phyloP scores from a whole-genome alignment of 495 filamentous ascomycete species.

The Lophiostoma macrostomum region DNA sequence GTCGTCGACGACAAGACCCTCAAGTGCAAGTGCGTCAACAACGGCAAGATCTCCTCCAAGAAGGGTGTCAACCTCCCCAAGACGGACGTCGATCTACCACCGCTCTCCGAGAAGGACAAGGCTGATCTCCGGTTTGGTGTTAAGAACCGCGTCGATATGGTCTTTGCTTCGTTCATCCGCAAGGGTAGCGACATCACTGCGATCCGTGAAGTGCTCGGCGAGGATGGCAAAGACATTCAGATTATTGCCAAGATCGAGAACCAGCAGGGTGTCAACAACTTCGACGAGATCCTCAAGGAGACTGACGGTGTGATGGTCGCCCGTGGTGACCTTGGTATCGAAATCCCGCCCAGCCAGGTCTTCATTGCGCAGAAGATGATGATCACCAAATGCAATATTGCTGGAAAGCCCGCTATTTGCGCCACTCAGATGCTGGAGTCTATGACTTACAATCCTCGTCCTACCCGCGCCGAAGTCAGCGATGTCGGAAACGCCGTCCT shows the following conservation, averaged over 20 bases:
- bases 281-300: conserved; percentile 91
- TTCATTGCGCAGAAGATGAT: conserved; percentile 99
- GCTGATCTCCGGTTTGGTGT: conserved; percentile 90
- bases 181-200: conserved; percentile 83
- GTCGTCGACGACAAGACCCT: conserved; percentile 86
- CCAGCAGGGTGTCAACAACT: conserved; percentile 98
- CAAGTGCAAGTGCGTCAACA: conserved; percentile 81
- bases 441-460: conserved; percentile 99
- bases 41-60: conserved; percentile 94
- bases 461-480: conserved; percentile 94
- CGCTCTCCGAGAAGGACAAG: conserved; percentile 98
- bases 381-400: conserved; percentile 99
- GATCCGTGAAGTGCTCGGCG: conserved; percentile 87
- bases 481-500: conserved; percentile 98
- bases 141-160: conserved; percentile 97
- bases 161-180: conserved; percentile 98
- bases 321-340: conserved; percentile 96
- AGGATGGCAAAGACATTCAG: conserved; percentile 94
- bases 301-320: conserved; percentile 99
- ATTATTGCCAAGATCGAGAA: conserved; percentile 99
- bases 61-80: conserved; percentile 99
- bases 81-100: conserved; percentile 96
- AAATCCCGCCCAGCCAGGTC: conserved; percentile 96
- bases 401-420: conserved; percentile 96
- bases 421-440: conserved; percentile 93